Evolutionary conservation across 768 basidiomycete species (phyloP).

Genomic region (Mycena belliarum): DNA sequence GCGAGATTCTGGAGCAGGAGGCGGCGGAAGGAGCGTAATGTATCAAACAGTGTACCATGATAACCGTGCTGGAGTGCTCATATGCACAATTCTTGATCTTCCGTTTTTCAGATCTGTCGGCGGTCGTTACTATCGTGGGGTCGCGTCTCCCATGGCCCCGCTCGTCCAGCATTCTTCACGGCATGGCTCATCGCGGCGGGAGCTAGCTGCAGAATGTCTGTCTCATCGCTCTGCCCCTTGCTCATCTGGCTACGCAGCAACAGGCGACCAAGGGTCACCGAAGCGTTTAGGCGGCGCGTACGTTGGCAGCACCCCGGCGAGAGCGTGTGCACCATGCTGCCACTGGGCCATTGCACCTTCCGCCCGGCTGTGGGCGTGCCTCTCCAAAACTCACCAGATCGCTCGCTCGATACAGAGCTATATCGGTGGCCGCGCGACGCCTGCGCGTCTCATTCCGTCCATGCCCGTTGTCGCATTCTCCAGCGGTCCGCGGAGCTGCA

Average conservation of each 20-base stretch:
- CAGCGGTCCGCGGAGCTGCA: conserved; percentile 46
- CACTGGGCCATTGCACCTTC: no score
- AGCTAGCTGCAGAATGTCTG: neutral
- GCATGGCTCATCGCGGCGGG: neutral
- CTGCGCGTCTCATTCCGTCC: conserved; percentile 31
- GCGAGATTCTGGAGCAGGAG: conserved; percentile 74
- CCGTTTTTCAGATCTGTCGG: no score
- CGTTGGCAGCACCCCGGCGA: no score
- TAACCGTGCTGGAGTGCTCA: no score
- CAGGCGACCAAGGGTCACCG: neutral
- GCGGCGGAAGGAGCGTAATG: conserved; percentile 36
- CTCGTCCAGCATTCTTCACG: neutral
- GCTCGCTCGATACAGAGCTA: conserved; percentile 49
- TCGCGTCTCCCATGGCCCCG: neutral
- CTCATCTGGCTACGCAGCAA: neutral
- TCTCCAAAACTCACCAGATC: conserved; percentile 47
- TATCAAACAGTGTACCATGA: no score
- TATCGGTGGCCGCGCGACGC: conserved; percentile 56
- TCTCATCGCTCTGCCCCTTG: neutral
- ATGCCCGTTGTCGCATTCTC: conserved; percentile 45
- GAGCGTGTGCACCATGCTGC: neutral
- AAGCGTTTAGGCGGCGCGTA: no score
- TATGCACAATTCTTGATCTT: no score
- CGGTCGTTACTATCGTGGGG: no score
- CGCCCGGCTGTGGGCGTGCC: conserved; percentile 35